Evolutionary conservation across 306 rosid species (phyloP).

Genomic region (Dalbergia cultrata): DNA sequence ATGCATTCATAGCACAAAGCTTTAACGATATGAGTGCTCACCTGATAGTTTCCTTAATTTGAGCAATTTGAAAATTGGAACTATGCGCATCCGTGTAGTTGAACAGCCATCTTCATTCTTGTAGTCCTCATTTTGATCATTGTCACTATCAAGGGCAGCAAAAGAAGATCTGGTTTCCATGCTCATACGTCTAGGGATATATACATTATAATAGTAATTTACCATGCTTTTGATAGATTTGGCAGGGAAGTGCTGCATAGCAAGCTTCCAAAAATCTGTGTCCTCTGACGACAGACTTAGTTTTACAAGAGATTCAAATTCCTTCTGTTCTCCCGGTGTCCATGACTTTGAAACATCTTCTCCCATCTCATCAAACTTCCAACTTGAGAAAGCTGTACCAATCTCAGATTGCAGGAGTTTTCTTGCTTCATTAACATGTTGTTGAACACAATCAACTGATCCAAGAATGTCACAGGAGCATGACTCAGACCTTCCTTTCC

Average conservation of each 20-base stretch:
- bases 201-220: conserved; percentile 56
- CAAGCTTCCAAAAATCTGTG: conserved; percentile 49
- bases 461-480: conserved; percentile 46
- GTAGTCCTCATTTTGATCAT: conserved; percentile 27
- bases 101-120: not conserved
- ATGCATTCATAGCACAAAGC: too few relatives aligned
- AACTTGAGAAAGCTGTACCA: conserved; percentile 42
- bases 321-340: conserved; percentile 38
- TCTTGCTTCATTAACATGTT: conserved; percentile 43
- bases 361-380: conserved; percentile 61
- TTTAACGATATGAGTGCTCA: too few relatives aligned
- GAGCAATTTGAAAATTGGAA: not conserved
- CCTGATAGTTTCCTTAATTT: not conserved
- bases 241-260: conserved; percentile 46
- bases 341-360: conserved; percentile 51
- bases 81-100: not conserved
- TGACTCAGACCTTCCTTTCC: conserved; percentile 42
- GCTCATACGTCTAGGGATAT: conserved; percentile 46
- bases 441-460: conserved; percentile 49
- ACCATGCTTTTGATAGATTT: conserved; percentile 44
- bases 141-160: conserved; percentile 40
- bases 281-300: not conserved
- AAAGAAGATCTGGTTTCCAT: conserved; percentile 33
- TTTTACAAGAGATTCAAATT: conserved; percentile 47
- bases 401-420: conserved; percentile 40